Conservation (phyloP, 495 filamentous ascomycete genomes). For the Neurospora intermedia region DNA sequence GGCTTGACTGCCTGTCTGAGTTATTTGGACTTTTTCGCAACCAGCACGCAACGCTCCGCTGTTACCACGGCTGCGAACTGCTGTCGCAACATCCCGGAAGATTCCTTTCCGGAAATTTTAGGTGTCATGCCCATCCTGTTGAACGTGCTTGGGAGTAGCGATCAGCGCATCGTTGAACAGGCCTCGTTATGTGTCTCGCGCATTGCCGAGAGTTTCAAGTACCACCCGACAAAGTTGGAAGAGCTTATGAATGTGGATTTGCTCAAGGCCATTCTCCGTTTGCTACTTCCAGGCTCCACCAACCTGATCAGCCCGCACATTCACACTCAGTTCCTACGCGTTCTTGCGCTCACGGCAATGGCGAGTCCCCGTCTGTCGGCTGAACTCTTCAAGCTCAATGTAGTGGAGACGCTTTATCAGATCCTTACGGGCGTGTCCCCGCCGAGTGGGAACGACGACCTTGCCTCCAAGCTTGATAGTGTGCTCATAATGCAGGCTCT, state of each 20-base stretch:
- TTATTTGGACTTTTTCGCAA: conserved; percentile 95
- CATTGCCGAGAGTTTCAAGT: conserved; percentile 91
- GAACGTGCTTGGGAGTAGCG: conserved; percentile 79
- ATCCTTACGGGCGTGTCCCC: conserved; percentile 95
- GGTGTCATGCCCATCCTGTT: conserved; percentile 94
- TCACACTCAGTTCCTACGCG: conserved; percentile 91
- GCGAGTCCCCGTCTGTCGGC: conserved; percentile 80
- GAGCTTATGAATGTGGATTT: conserved; percentile 81
- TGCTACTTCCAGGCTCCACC: conserved; percentile 87
- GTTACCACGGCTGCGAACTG: conserved; percentile 97
- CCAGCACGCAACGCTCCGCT: conserved; percentile 90
- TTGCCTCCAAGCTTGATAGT: conserved; percentile 86
- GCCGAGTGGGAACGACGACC: conserved; percentile 66
- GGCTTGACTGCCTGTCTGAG: conserved; percentile 88
- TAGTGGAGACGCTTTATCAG: conserved; percentile 96
- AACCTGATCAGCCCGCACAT: conserved; percentile 93
- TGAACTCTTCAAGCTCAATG: conserved; percentile 90
- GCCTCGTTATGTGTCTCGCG: conserved; percentile 93
- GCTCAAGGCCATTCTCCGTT: conserved; percentile 75
- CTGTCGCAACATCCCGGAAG: conserved; percentile 89
- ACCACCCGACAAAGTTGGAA: conserved; percentile 77
- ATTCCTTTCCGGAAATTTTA: conserved; percentile 76
- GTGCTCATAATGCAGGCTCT: conserved; percentile 98
- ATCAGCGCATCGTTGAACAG: conserved; percentile 95
- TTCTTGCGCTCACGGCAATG: conserved; percentile 76